These are phyloP conservation scores for Aspergillus carbonarius DNA, from an alignment of 2,329 filamentous ascomycete species.

Conservation along the genomic window DNA sequence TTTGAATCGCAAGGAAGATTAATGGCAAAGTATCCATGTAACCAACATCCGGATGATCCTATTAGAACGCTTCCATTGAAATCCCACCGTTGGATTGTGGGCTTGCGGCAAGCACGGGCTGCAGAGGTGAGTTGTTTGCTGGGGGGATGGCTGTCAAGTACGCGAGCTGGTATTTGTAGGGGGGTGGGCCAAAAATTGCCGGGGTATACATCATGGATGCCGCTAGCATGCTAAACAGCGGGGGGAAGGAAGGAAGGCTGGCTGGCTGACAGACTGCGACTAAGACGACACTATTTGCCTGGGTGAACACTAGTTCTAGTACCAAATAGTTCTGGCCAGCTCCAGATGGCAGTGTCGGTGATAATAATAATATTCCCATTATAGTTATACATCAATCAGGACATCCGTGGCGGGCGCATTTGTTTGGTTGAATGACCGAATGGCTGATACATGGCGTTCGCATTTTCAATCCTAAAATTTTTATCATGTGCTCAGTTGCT, in stretches of 20 bases:
- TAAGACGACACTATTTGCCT: constrained; percentile 1
- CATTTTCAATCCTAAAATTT: neutral
- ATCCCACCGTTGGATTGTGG: neutral
- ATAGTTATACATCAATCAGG: neutral
- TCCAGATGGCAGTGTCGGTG: neutral
- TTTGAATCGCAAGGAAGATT: neutral
- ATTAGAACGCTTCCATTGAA: neutral
- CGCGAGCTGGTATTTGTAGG: neutral
- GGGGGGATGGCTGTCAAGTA: neutral
- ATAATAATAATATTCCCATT: too few relatives aligned
- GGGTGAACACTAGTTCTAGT: neutral
- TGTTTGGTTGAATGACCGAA: neutral
- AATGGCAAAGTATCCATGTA: neutral
- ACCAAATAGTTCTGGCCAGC: neutral
- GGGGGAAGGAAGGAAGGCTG: constrained; percentile 2
- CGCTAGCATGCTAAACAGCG: neutral
- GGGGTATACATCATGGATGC: constrained; percentile 3
- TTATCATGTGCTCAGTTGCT: neutral
- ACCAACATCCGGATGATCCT: neutral
- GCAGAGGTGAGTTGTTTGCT: neutral
- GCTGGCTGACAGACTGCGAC: constrained; percentile 9
- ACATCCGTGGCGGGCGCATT: neutral
- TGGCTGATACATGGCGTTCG: neutral
- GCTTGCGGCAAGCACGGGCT: neutral
- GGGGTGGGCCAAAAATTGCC: neutral